Evolutionary conservation across 2,329 filamentous ascomycete genomes (phyloP).

Genomic region (Shiraia sp.): DNA sequence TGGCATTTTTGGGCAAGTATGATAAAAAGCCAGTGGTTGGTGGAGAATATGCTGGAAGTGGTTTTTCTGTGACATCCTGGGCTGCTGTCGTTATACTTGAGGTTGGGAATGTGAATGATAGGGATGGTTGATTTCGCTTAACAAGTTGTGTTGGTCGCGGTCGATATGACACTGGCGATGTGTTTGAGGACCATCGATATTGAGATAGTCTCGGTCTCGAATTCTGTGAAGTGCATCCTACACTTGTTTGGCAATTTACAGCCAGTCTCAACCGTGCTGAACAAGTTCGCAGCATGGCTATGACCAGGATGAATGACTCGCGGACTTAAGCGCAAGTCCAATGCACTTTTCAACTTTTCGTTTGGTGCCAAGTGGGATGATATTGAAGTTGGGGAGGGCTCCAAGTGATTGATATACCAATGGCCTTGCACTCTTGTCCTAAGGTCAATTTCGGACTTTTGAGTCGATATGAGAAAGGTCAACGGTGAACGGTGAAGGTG

Average conservation of each 20-base stretch:
- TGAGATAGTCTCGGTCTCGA: too few species aligned
- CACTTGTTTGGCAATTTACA: neutral
- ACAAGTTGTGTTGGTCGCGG: conserved; percentile 14
- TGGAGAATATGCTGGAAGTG: conserved; percentile 58
- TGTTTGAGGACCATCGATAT: too few species aligned
- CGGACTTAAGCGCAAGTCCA: neutral
- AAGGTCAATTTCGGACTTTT: too few species aligned
- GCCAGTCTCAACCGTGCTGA: neutral
- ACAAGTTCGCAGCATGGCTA: neutral
- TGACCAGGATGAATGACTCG: neutral
- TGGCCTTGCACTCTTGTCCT: too few species aligned
- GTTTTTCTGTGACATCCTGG: conserved; percentile 12
- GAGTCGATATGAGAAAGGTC: too few species aligned
- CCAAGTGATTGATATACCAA: too few species aligned
- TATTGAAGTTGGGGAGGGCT: too few species aligned
- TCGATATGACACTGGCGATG: conserved; percentile 4
- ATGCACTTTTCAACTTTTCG: neutral
- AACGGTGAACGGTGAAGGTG: conserved; percentile 2
- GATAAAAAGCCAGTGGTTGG: conserved; percentile 74
- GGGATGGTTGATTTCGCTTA: neutral
- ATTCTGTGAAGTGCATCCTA: too few species aligned
- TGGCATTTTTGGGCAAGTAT: conserved; percentile 66
- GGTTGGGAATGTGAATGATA: neutral
- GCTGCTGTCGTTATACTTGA: conserved; percentile 20
- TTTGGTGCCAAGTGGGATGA: too few species aligned